Evolutionary conservation across 305 asterid species (phyloP), one percentile per base, ranked within the genome.

Genomic region (Andrographis paniculata): DNA sequence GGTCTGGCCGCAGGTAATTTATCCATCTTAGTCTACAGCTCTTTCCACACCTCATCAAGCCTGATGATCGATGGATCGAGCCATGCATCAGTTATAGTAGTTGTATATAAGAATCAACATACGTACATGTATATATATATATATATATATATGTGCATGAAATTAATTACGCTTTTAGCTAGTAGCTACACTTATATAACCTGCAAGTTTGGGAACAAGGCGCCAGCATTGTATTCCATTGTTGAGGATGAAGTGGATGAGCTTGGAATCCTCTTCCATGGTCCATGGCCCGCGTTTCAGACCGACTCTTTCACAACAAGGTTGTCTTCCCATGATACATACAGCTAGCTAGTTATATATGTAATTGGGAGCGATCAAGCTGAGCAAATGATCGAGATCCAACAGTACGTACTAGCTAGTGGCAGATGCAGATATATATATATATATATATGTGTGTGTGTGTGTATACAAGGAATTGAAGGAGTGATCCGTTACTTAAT

Each of bases 191-290:
- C 19, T 16, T 43, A 22, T 43, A 14, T 17, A 8, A 82, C 94
- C 96, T 61, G 94, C 87, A 9, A 77, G 71, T 59, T 86, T 80
- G 0, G 96, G 94, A 30, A 86, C 87, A n/a, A 82, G 69, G 12
- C 93, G 73, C 94, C 96, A 86, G 13, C 93, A 82, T 58, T 82
- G 84, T 39, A 82, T 82, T 3, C 96, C 96, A 58, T 82, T 79
- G 57, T 69, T 77, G 76, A 82, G 87, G 65, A 86, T 82, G 77
- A 79, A 86, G 45, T 59, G 69, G 84, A 82, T 69, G 27, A 86
- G 87, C 83, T 78, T 82, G 31, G 75, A 67, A 57, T 86, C 96
- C 69, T 86, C 96, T 60, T 86, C 88, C 37, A 73, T 57, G 1
- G 88, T 86, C 96, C 94, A 86, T 0, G 93, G 94, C 28, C 96